These are phyloP conservation scores for Cymbopogon citratus DNA, from an alignment of 176 grass and related monocot species.

Conservation along the genomic window DNA sequence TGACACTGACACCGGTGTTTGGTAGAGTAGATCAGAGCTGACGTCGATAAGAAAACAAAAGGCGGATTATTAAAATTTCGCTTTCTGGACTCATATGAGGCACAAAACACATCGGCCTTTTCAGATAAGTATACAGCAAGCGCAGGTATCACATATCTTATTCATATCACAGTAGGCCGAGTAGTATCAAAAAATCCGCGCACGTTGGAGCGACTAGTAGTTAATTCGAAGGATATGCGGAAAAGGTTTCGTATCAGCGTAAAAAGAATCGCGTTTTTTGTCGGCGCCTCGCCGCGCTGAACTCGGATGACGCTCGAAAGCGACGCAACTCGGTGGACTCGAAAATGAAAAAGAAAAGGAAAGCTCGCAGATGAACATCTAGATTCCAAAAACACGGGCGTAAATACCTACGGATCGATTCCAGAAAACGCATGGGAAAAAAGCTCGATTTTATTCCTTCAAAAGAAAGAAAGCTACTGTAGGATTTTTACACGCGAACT, in stretches of 20 bases:
- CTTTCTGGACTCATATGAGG: not conserved
- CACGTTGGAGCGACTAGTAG: slow-evolving; percentile 1
- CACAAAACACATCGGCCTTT: not conserved
- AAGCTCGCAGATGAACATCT: not conserved
- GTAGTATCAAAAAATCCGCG: not conserved
- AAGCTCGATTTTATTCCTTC: not conserved
- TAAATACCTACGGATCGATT: not conserved
- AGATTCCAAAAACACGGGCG: not conserved
- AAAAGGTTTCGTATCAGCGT: not conserved
- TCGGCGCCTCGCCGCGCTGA: not conserved
- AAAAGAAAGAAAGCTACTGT: no score
- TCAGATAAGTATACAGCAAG: not conserved
- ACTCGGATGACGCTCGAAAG: not conserved
- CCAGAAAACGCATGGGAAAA: not conserved
- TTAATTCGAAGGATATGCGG: not conserved
- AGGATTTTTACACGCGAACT: not conserved
- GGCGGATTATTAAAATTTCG: not conserved
- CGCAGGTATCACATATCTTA: no score
- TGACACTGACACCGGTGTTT: not conserved
- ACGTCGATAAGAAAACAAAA: slow-evolving; percentile 5
- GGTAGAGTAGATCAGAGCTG: not conserved
- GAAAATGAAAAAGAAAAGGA: not conserved
- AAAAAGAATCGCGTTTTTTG: not conserved
- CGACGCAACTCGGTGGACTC: not conserved
- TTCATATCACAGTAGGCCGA: not conserved